phyloP scores from a whole-genome alignment of 441 rosid species.

The Euphorbia corollata region DNA sequence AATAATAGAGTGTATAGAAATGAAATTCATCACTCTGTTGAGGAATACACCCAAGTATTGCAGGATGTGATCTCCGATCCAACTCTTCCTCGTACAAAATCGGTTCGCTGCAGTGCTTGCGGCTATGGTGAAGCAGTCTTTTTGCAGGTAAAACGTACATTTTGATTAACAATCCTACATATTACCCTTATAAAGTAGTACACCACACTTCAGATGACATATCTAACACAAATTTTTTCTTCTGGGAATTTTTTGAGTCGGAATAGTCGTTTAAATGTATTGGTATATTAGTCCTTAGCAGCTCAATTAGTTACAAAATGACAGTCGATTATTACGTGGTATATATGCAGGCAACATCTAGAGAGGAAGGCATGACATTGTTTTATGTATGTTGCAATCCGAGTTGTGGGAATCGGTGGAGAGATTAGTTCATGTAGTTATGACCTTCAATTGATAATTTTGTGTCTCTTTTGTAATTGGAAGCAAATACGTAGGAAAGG shows the following conservation, averaged over 20 bases:
- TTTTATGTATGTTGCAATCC: constrained; percentile 80
- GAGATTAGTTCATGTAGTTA: constrained; percentile 29
- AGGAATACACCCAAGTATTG: constrained; percentile 63
- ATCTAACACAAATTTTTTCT: too few relatives aligned
- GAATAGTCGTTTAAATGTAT: too few relatives aligned
- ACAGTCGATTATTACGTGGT: too few relatives aligned
- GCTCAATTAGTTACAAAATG: too few relatives aligned
- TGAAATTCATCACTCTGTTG: constrained; percentile 57
- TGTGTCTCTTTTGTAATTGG: too few relatives aligned
- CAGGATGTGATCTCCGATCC: constrained; percentile 84
- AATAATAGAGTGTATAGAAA: constrained; percentile 67
- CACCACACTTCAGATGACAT: too few relatives aligned
- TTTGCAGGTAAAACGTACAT: constrained; percentile 57
- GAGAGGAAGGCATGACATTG: constrained; percentile 73
- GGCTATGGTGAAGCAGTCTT: constrained; percentile 75
- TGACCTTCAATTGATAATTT: too few relatives aligned
- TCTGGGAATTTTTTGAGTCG: too few relatives aligned
- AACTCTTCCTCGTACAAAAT: constrained; percentile 77
- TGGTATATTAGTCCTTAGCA: too few relatives aligned
- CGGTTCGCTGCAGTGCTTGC: constrained; percentile 59
- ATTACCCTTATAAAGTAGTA: too few relatives aligned
- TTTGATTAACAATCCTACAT: too few relatives aligned
- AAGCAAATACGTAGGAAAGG: too few relatives aligned
- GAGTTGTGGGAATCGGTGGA: constrained; percentile 60
- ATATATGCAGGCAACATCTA: constrained; percentile 51